Evolutionary conservation across 768 basidiomycete species (phyloP).

Genomic region (Amanita exitialis): DNA sequence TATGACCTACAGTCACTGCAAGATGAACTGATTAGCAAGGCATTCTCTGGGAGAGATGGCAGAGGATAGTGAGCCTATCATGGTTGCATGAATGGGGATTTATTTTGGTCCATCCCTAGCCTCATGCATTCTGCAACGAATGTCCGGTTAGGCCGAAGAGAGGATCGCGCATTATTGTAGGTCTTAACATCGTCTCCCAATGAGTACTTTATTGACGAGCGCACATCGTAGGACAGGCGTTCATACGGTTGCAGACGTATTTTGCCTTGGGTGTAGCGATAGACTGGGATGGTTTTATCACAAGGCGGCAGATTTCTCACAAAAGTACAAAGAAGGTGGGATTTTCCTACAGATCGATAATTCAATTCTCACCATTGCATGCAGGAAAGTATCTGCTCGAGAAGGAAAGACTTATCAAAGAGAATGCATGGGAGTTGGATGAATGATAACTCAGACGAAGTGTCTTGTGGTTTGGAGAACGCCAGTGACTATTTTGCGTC

Average conservation of each 20-base stretch:
- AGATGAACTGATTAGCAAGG: conserved; percentile 78
- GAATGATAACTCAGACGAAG: conserved; percentile 10
- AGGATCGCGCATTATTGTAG: conserved; percentile 68
- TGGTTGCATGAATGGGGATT: not conserved
- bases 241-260: conserved; percentile 74
- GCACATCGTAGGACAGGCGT: conserved; percentile 52
- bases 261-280: conserved; percentile 71
- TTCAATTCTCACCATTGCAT: not conserved
- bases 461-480: too few relatives aligned
- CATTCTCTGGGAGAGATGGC: conserved; percentile 77
- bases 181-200: conserved; percentile 7
- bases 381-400: conserved; percentile 77
- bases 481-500: too few relatives aligned
- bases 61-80: conserved; percentile 56
- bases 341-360: not conserved
- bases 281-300: conserved; percentile 79
- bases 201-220: conserved; percentile 1
- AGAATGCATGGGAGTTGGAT: conserved; percentile 70
- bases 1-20: conserved; percentile 50
- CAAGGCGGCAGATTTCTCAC: conserved; percentile 62
- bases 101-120: conserved; percentile 23
- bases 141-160: conserved; percentile 60
- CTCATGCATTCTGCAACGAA: conserved; percentile 73
- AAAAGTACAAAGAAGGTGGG: conserved; percentile 83
- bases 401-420: conserved; percentile 70